A percentile compares a stretch with the other conserved stretches of the same genome.
These are phyloP conservation scores for Handroanthus guayacan DNA, from an alignment of 257 asterid species.

Conservation along the genomic window DNA sequence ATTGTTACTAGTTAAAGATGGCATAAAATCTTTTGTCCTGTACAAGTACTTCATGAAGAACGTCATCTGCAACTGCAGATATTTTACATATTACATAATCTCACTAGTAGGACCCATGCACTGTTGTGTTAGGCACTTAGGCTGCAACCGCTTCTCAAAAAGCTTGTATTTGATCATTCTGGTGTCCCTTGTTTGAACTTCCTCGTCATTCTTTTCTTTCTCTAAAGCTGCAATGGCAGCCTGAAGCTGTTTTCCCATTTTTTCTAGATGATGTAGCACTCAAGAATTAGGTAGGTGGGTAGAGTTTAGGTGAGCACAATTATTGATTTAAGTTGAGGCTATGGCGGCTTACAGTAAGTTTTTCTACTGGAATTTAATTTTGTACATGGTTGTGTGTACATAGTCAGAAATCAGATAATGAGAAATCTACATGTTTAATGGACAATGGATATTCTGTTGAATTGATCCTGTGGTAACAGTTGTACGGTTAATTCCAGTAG, in stretches of 20 bases:
- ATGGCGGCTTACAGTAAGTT: not conserved
- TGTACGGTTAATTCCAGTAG: not conserved
- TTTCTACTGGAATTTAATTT: not conserved
- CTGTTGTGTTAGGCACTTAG: not conserved
- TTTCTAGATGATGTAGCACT: not conserved
- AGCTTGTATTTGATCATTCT: not conserved
- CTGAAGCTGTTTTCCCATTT: not conserved
- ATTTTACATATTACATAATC: not conserved
- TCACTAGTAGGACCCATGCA: not conserved
- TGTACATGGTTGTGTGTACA: not conserved
- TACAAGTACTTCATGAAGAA: conserved; percentile 4
- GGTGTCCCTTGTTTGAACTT: not conserved
- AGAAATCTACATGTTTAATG: not conserved
- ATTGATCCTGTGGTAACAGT: conserved; percentile 6
- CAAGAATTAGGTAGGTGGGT: conserved; percentile 21
- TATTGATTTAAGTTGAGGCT: conserved; percentile 20
- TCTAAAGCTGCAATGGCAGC: conserved; percentile 6
- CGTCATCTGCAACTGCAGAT: conserved; percentile 15
- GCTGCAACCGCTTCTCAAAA: not conserved
- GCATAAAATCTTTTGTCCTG: not conserved
- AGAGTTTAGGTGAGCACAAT: conserved; percentile 1
- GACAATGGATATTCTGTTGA: not conserved
- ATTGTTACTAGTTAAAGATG: not conserved
- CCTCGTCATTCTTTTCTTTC: not conserved
- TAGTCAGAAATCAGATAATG: not conserved